Base-by-base conservation (phyloP, 2,329 filamentous ascomycete species). In the Phaeosphaeria sp. region DNA sequence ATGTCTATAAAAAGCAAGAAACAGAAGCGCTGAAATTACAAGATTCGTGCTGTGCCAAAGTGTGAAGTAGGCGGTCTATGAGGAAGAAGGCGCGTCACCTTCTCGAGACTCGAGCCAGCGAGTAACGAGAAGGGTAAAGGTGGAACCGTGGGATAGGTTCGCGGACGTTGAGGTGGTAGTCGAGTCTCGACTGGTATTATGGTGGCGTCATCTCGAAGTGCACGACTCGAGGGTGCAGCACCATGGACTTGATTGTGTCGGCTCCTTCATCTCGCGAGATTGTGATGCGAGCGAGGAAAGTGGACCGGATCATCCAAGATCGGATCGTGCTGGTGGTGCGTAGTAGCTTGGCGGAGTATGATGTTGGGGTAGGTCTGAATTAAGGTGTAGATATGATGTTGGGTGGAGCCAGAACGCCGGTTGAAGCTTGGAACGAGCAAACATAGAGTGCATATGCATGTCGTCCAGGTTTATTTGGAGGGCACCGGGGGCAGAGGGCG, bases 401-500 rank as follows among this genome's bases (percentile, higher is more conserved):
- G 63, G 58, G 55, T 66, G 60, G 68, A 60, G 68, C 65, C 64
- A 65, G 25, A 30, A 63, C 68, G 66, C 65, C 66, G 64, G 58
- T 60, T 68, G 60, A 52, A 58, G 56, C 55, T 59, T 56, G 50
- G 25, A 62, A 62, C 54, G 52, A 54, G 66, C 60, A 60, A 64
- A 59, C 54, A 60, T 62, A 49, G 46, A 41, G 41, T 15, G 18
- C 46, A 44, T 53, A 30, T 36, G 39, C 46, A 21, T 23, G 18
- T n/a, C 20, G 20, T 42, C 47, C 46, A 51, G 49, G 49, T 64
- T 68, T 79, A 79, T 73, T 80, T 79, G 54, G 72, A 76, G 23
- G 80, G 80, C 41, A 81, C 73, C 33, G 79, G 79, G 64, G 80
- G 80, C 47, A 82, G 73, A 66, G 80, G 80, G 55, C 80, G 74